A percentile compares a stretch with the other conserved stretches of the same genome.
Conservation (phyloP, 2,329 filamentous ascomycete genomes). For the Colletotrichum siamense region DNA sequence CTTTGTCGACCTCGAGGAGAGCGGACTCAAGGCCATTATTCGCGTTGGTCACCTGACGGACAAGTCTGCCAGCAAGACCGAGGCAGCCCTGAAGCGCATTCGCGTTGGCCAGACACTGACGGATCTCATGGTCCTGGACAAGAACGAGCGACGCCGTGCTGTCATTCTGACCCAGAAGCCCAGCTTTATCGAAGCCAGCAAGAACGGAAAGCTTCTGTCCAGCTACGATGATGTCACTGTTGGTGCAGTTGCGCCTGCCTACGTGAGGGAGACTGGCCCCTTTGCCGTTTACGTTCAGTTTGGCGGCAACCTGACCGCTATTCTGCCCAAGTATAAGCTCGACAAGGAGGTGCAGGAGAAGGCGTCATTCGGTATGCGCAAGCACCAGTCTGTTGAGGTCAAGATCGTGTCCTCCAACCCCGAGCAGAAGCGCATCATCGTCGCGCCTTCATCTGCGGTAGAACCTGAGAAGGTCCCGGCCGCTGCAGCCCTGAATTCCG, state of each 20-base stretch:
- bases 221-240: slow-evolving; percentile 74
- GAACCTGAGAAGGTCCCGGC: slow-evolving; percentile 31
- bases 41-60: slow-evolving; percentile 83
- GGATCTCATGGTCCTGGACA: slow-evolving; percentile 86
- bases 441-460: slow-evolving; percentile 54
- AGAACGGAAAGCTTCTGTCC: slow-evolving; percentile 73
- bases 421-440: slow-evolving; percentile 71
- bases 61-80: slow-evolving; percentile 79
- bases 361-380: slow-evolving; percentile 79
- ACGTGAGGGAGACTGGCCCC: slow-evolving; percentile 82
- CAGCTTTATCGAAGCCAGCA: slow-evolving; percentile 77
- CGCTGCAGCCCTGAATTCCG: slow-evolving; percentile 46
- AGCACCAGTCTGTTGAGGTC: slow-evolving; percentile 76
- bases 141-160: slow-evolving; percentile 77
- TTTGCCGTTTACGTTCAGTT: slow-evolving; percentile 92
- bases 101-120: slow-evolving; percentile 82
- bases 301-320: slow-evolving; percentile 74
- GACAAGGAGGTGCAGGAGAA: slow-evolving; percentile 70
- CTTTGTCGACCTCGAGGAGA: slow-evolving; percentile 76
- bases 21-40: slow-evolving; percentile 78
- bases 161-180: slow-evolving; percentile 84
- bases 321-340: slow-evolving; percentile 82
- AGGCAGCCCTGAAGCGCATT: slow-evolving; percentile 79
- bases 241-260: slow-evolving; percentile 75
- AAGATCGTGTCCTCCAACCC: slow-evolving; percentile 76